Conservation (phyloP, 2,329 filamentous ascomycete genomes). For the Aschersonia sp. region DNA sequence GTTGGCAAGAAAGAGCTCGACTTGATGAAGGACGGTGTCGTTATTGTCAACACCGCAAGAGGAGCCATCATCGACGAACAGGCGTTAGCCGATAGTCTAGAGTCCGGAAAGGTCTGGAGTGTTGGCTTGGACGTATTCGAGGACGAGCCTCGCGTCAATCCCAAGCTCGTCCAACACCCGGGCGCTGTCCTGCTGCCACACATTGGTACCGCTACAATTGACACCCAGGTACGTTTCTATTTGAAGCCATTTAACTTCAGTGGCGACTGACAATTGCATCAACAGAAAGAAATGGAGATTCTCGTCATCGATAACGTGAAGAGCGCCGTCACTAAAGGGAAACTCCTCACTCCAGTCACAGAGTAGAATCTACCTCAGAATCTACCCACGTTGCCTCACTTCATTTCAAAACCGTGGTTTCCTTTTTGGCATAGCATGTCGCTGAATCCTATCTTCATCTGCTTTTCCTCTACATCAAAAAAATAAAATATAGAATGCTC, state of each 20-base stretch:
- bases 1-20: constrained; percentile 34
- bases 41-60: constrained; percentile 43
- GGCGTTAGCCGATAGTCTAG: constrained; percentile 36
- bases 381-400: too few relatives aligned
- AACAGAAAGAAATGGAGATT: constrained; percentile 12
- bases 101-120: constrained; percentile 37
- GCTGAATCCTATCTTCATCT: too few relatives aligned
- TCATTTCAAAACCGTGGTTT: too few relatives aligned
- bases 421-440: too few relatives aligned
- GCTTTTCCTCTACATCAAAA: too few relatives aligned
- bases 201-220: constrained; percentile 50
- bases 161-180: constrained; percentile 41
- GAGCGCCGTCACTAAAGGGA: constrained; percentile 14
- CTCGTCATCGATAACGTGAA: constrained; percentile 15
- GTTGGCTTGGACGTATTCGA: constrained; percentile 44
- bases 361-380: constrained; percentile 4
- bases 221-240: constrained; percentile 16
- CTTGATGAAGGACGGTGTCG: constrained; percentile 38
- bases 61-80: constrained; percentile 42
- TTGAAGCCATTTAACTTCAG: not conserved
- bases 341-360: constrained; percentile 6
- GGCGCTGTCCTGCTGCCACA: constrained; percentile 51
- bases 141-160: constrained; percentile 44
- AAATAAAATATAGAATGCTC: too few relatives aligned
- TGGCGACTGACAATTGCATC: not conserved